Evolutionary conservation across 305 asterid genomes (phyloP).

Genomic region (Euphrasia arctica): DNA sequence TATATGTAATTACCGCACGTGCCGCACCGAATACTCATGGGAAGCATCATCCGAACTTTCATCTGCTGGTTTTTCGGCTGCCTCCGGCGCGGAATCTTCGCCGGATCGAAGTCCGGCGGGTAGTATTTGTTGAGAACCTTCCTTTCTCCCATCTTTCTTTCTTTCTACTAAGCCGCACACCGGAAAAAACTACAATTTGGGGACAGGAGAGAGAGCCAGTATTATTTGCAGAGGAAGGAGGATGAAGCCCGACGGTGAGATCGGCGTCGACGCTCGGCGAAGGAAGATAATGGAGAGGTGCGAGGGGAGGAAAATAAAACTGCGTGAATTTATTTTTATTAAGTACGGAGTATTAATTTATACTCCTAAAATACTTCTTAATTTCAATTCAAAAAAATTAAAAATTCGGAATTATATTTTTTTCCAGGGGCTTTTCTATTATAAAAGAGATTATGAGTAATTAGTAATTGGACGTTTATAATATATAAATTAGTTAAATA

Average conservation of each 20-base stretch:
- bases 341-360: too few species aligned
- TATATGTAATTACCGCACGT: constrained; percentile 83
- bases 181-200: not conserved
- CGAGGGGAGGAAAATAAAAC: not conserved
- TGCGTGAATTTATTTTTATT: too few species aligned
- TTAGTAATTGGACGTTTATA: too few species aligned
- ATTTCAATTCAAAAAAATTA: too few species aligned
- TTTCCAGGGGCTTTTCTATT: too few species aligned
- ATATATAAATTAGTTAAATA: too few species aligned
- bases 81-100: constrained; percentile 78
- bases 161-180: constrained; percentile 7
- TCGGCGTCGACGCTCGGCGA: too few species aligned
- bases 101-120: constrained; percentile 96
- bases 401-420: too few species aligned
- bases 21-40: constrained; percentile 81
- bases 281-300: not conserved
- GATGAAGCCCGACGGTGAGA: too few species aligned
- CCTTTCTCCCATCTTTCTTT: constrained; percentile 69
- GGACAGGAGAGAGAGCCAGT: not conserved
- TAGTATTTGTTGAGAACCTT: constrained; percentile 86
- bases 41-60: constrained; percentile 93
- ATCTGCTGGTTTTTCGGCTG: constrained; percentile 81
- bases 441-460: too few species aligned
- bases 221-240: too few species aligned
- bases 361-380: too few species aligned